phyloP scores from a whole-genome alignment of 176 grass and related monocot species.

The Zoysia japonica region DNA sequence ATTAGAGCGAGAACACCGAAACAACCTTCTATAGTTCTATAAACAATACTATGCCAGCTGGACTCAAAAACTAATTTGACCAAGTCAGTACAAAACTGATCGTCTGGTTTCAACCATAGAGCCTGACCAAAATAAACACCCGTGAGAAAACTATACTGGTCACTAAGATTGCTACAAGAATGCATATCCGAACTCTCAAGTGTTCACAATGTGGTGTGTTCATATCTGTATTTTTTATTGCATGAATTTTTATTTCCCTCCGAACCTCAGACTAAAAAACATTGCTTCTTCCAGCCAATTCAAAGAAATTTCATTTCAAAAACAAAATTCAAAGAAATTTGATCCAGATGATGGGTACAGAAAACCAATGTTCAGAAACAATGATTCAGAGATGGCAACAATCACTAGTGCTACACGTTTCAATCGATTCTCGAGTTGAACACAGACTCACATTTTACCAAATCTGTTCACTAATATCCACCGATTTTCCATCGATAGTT shows the following conservation, averaged over 20 bases:
- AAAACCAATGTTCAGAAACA: not conserved
- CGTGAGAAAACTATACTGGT: not conserved
- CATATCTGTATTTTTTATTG: no score
- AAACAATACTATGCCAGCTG: slow-evolving; percentile 32
- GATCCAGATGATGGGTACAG: no score
- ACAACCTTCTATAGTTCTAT: slow-evolving; percentile 30
- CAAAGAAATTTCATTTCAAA: no score
- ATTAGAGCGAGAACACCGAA: no score
- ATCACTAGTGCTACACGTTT: not conserved
- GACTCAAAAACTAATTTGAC: slow-evolving; percentile 65
- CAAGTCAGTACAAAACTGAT: slow-evolving; percentile 92
- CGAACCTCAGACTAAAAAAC: no score
- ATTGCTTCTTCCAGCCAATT: no score
- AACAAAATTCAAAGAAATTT: not conserved
- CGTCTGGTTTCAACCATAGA: slow-evolving; percentile 88
- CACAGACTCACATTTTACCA: not conserved
- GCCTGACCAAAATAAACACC: slow-evolving; percentile 53
- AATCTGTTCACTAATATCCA: not conserved
- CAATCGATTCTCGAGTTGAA: not conserved
- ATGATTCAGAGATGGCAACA: not conserved
- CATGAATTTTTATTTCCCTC: no score
- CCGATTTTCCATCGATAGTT: not conserved
- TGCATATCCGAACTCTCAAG: not conserved
- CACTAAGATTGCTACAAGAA: slow-evolving; percentile 19
- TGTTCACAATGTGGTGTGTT: no score